Base-by-base conservation (phyloP, 768 basidiomycete species). In the Trichaptum fuscoviolaceum region DNA sequence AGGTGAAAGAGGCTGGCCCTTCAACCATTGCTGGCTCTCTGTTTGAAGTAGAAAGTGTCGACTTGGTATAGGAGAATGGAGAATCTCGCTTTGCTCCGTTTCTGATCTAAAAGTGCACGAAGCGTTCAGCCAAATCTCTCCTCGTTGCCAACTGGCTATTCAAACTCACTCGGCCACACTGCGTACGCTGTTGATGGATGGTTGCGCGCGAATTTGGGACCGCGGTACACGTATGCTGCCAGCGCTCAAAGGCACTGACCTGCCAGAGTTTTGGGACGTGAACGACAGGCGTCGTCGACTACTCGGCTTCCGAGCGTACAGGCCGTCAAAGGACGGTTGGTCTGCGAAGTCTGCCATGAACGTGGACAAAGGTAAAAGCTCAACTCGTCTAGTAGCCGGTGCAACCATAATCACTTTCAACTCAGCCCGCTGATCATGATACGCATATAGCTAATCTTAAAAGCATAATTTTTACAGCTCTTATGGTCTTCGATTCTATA, bases 11-110 rank as follows among this genome's bases (percentile, higher is more conserved):
- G 79, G 80, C 34, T 78, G 81, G 6, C 75, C 81, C 35, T 80
- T 81, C 17, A 90, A 81, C 89, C 88, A 89, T 60, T 84, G 82
- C 64, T 83, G 83, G 67, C 84, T 85, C 58, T 86, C 84, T 12
- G 80, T 81, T 65, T 90, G 87, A 8, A 91, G 70, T 5, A 70
- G 77, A 65, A 87, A 79, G 71, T 90, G 87, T 65, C 87, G 80
- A 12, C 84, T 85, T n/a, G 89, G 89, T 26, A 85, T 81, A 1
- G 89, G 88, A 0, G 90, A 82, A 58, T 87, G 75, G 15, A 52
- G 42, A 42, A 90, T 89, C 68, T 85, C 79, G 2, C 79, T 73
- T 18, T 69, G 72, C 61, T 79, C 78, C 0, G 73, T 66, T 23
- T 76, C 75, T 9, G 75, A 75, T 12, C 76, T 77, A 42, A 1